Conservation (phyloP, 805 yeast genomes). For the Pichia sporocuriosa region DNA sequence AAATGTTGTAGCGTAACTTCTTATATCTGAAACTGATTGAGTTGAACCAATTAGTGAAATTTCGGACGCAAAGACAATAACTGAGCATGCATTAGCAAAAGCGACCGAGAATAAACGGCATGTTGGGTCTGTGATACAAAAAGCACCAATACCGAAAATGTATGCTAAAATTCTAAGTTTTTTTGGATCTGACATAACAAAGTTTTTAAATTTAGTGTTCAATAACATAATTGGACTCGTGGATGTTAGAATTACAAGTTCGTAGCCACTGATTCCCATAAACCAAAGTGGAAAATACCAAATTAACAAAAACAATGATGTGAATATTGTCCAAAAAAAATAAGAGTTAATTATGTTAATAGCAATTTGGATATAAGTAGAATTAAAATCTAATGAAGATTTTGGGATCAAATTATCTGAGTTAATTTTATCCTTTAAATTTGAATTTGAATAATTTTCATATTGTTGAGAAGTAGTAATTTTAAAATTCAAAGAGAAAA, state of each 20-base stretch:
- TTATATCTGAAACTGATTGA: slow-evolving; percentile 24
- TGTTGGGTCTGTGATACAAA: slow-evolving; percentile 60
- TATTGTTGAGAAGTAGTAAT: slow-evolving; percentile 1
- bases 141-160: slow-evolving; percentile 70
- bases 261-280: slow-evolving; percentile 96
- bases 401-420: slow-evolving; percentile 18
- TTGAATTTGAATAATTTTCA: not conserved
- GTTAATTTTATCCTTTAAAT: not conserved
- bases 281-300: slow-evolving; percentile 99
- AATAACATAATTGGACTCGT: slow-evolving; percentile 41
- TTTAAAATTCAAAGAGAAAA: slow-evolving; percentile 22
- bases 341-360: slow-evolving; percentile 56
- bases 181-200: slow-evolving; percentile 42
- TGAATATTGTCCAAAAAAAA: slow-evolving; percentile 77
- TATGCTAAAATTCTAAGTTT: slow-evolving; percentile 49
- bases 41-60: slow-evolving; percentile 35
- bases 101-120: slow-evolving; percentile 58
- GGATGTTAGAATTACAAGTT: slow-evolving; percentile 55
- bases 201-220: slow-evolving; percentile 29
- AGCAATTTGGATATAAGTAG: slow-evolving; percentile 32
- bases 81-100: slow-evolving; percentile 58
- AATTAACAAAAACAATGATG: slow-evolving; percentile 76
- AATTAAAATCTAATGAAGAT: slow-evolving; percentile 13
- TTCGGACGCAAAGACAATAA: slow-evolving; percentile 53
- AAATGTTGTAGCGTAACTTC: slow-evolving; percentile 47